Evolutionary conservation across 164 flowering plant genomes (phyloP).

Genomic region (Vitis rupestris): DNA sequence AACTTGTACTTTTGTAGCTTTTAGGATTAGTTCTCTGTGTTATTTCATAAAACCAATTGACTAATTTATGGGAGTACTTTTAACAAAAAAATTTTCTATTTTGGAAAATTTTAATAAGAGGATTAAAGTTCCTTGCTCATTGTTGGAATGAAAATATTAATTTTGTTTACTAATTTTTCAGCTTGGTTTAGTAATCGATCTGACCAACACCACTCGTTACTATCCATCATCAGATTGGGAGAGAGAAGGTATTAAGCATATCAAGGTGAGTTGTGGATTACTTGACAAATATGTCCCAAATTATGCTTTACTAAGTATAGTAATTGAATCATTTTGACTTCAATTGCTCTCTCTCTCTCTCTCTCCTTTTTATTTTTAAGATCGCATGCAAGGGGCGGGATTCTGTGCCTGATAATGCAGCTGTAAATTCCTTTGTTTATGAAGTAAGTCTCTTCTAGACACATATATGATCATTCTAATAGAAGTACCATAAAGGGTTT

Average conservation of each 20-base stretch:
- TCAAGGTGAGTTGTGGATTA: slow-evolving; percentile 58
- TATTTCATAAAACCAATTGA: neutral
- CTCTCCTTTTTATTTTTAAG: slow-evolving; percentile 32
- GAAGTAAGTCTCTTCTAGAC: slow-evolving; percentile 51
- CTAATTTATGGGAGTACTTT: slow-evolving; percentile 3
- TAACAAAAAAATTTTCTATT: neutral
- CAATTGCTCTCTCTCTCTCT: too few species aligned
- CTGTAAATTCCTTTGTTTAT: slow-evolving; percentile 75
- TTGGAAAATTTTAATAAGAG: neutral
- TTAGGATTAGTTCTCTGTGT: neutral
- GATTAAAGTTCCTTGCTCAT: neutral
- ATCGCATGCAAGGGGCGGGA: slow-evolving; percentile 85
- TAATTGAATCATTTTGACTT: too few species aligned
- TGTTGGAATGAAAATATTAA: neutral
- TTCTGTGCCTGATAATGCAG: slow-evolving; percentile 80
- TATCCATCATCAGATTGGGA: slow-evolving; percentile 63
- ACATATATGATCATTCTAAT: neutral
- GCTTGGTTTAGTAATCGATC: slow-evolving; percentile 91
- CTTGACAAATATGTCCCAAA: too few species aligned
- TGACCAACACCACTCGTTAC: slow-evolving; percentile 86
- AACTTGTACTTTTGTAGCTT: too few species aligned
- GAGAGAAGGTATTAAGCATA: slow-evolving; percentile 87
- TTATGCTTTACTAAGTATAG: too few species aligned
- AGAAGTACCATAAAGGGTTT: too few species aligned
- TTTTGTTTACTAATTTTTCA: slow-evolving; percentile 26